Percentiles rank a stretch among this genome's conserved stretches.
Evolutionary conservation across 2,329 filamentous ascomycete genomes (phyloP).

Genomic region (Cladorrhinum sp.): DNA sequence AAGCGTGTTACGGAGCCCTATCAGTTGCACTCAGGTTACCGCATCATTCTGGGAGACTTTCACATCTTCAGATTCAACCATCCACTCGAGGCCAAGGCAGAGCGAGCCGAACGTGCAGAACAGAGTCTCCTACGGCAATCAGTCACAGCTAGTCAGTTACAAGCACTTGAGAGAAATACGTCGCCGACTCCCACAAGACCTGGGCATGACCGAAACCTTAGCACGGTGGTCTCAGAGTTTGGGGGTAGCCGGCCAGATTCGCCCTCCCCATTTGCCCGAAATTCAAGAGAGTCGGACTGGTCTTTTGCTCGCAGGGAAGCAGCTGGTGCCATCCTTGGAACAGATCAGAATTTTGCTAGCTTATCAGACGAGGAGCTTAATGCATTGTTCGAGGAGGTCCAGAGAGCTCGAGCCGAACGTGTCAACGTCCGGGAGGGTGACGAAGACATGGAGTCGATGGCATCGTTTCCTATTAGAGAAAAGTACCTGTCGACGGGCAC

Average conservation of each 20-base stretch:
- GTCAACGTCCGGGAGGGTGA: slow-evolving; percentile 73
- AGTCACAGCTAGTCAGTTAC: slow-evolving; percentile 59
- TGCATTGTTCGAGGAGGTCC: slow-evolving; percentile 88
- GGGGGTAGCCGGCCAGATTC: slow-evolving; percentile 78
- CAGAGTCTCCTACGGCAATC: slow-evolving; percentile 86
- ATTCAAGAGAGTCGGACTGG: slow-evolving; percentile 85
- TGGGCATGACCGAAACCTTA: slow-evolving; percentile 74
- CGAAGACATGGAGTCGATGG: slow-evolving; percentile 85
- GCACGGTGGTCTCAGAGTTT: slow-evolving; percentile 73
- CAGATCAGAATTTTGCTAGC: slow-evolving; percentile 86
- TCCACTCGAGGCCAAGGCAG: slow-evolving; percentile 89
- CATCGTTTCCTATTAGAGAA: slow-evolving; percentile 83
- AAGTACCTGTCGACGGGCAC: slow-evolving; percentile 96
- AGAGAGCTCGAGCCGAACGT: slow-evolving; percentile 74
- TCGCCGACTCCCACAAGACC: slow-evolving; percentile 60
- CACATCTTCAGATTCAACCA: slow-evolving; percentile 99
- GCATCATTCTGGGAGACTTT: slow-evolving; percentile 94
- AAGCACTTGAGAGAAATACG: slow-evolving; percentile 50
- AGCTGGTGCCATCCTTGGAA: slow-evolving; percentile 83
- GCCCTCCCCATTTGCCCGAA: slow-evolving; percentile 63
- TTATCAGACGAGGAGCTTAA: slow-evolving; percentile 94
- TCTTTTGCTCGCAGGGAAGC: slow-evolving; percentile 90
- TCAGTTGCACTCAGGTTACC: slow-evolving; percentile 84
- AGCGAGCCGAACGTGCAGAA: slow-evolving; percentile 75
- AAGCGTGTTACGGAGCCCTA: slow-evolving; percentile 82